phyloP scores from a whole-genome alignment of 179 eudicot genomes.

The Heliamphora ciliata region DNA sequence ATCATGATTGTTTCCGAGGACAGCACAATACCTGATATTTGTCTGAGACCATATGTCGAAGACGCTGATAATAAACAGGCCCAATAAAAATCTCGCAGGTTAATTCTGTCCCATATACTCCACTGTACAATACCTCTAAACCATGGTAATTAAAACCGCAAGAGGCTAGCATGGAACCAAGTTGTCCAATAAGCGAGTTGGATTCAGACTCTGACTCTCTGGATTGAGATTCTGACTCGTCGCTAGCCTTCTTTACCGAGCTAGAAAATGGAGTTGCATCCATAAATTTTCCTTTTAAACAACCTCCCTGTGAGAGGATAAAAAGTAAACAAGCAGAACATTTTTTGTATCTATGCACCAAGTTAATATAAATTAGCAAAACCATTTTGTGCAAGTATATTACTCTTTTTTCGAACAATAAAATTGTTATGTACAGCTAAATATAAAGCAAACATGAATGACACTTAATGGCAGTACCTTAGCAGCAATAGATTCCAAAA shows the following conservation, averaged over 20 bases:
- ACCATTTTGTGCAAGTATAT: too few relatives aligned
- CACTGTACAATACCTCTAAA: slow-evolving; percentile 73
- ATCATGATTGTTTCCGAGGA: background rate
- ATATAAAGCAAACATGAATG: background rate
- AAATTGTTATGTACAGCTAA: background rate
- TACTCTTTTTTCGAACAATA: background rate
- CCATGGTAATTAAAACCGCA: slow-evolving; percentile 74
- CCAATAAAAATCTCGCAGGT: slow-evolving; percentile 88
- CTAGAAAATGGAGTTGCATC: slow-evolving; percentile 82
- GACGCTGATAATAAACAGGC: slow-evolving; percentile 90
- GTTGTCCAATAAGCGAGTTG: slow-evolving; percentile 60
- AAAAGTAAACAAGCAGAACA: background rate
- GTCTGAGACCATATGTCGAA: slow-evolving; percentile 95
- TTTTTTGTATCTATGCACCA: background rate
- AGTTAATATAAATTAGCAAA: too few relatives aligned
- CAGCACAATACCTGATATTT: slow-evolving; percentile 67
- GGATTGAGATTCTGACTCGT: slow-evolving; percentile 33
- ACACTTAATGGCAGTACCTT: slow-evolving; percentile 46
- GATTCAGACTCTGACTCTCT: slow-evolving; percentile 34
- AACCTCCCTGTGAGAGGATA: slow-evolving; percentile 55
- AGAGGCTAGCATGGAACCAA: slow-evolving; percentile 57
- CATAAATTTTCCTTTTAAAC: slow-evolving; percentile 64
- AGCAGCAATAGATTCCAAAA: slow-evolving; percentile 94
- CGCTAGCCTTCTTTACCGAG: slow-evolving; percentile 32
- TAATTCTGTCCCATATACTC: slow-evolving; percentile 76